Percentiles rank a stretch among this genome's conserved stretches.
Conservation (phyloP, 2,329 filamentous ascomycete genomes). For the Tricladium varicosporioides region DNA sequence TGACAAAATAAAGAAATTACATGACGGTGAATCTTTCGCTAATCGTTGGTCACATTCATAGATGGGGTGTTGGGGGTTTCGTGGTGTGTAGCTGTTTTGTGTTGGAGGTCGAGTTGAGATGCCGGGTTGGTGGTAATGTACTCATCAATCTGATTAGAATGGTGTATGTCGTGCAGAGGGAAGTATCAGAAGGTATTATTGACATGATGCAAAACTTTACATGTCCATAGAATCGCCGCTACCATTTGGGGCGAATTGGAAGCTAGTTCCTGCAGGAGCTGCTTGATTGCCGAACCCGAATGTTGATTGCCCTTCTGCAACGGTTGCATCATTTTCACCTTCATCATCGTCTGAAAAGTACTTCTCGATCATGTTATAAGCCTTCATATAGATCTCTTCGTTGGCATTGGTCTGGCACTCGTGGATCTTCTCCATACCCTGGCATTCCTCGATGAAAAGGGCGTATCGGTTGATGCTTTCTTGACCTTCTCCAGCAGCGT, state of each 20-base stretch:
- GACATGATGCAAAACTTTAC: conserved; percentile 43
- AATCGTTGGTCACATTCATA: conserved; percentile 34
- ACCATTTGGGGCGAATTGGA: conserved; percentile 87
- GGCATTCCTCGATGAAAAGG: conserved; percentile 96
- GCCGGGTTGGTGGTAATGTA: conserved; percentile 12
- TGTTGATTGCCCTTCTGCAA: conserved; percentile 63
- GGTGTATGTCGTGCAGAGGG: conserved; percentile 21
- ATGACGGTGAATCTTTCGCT: conserved; percentile 39
- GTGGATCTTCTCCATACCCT: conserved; percentile 99
- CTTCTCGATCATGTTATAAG: conserved; percentile 99
- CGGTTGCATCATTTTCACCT: conserved; percentile 66
- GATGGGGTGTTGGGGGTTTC: conserved; percentile 20
- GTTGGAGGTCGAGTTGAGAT: conserved; percentile 10
- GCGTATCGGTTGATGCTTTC: conserved; percentile 94
- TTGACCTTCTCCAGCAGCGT: conserved; percentile 70
- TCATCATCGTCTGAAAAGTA: conserved; percentile 99
- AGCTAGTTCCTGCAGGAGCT: conserved; percentile 73
- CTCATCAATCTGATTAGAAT: conserved; percentile 30
- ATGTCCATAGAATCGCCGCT: conserved; percentile 73
- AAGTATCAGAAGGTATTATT: conserved; percentile 16
- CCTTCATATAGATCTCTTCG: conserved; percentile 99
- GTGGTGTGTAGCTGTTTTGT: conserved; percentile 11
- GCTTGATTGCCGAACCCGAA: conserved; percentile 76
- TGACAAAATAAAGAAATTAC: conserved; percentile 32
- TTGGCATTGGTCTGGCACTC: conserved; percentile 99